Percentiles rank a stretch among this genome's conserved stretches.
Conservation (phyloP, 805 yeast genomes). For the Candida fluviatilis region DNA sequence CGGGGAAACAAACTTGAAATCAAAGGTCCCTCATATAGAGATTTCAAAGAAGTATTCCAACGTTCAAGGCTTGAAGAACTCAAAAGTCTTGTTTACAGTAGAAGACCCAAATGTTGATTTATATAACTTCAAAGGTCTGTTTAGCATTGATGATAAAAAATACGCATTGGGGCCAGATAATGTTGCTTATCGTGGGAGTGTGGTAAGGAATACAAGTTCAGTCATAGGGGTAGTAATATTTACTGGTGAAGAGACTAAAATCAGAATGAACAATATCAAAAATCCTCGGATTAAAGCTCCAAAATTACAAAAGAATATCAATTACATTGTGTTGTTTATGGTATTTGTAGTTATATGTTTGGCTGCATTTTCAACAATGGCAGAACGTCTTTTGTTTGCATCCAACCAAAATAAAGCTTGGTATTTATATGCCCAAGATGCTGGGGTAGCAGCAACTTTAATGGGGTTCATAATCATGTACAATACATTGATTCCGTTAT, state of each 20-base stretch:
- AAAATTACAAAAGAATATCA: constrained; percentile 77
- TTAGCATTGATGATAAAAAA: constrained; percentile 37
- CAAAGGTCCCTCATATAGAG: constrained; percentile 63
- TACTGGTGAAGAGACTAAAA: constrained; percentile 94
- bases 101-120: constrained; percentile 93
- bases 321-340: constrained; percentile 82
- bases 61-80: constrained; percentile 46
- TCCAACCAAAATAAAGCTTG: constrained; percentile 46
- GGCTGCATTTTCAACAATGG: constrained; percentile 80
- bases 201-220: constrained; percentile 76
- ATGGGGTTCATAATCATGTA: constrained; percentile 98
- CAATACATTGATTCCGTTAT: constrained; percentile 91
- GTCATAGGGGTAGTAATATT: constrained; percentile 79
- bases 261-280: constrained; percentile 89
- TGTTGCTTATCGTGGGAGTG: constrained; percentile 86
- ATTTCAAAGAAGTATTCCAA: constrained; percentile 48
- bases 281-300: constrained; percentile 94
- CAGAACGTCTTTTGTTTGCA: constrained; percentile 53
- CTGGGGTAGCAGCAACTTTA: constrained; percentile 80
- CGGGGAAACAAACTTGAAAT: constrained; percentile 92
- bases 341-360: constrained; percentile 72
- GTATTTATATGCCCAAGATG: constrained; percentile 73
- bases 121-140: constrained; percentile 85
- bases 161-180: constrained; percentile 74
- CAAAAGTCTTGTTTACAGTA: constrained; percentile 53